Base-by-base conservation (phyloP, 2,329 filamentous ascomycete genomes). In the Capronia epimyces region DNA sequence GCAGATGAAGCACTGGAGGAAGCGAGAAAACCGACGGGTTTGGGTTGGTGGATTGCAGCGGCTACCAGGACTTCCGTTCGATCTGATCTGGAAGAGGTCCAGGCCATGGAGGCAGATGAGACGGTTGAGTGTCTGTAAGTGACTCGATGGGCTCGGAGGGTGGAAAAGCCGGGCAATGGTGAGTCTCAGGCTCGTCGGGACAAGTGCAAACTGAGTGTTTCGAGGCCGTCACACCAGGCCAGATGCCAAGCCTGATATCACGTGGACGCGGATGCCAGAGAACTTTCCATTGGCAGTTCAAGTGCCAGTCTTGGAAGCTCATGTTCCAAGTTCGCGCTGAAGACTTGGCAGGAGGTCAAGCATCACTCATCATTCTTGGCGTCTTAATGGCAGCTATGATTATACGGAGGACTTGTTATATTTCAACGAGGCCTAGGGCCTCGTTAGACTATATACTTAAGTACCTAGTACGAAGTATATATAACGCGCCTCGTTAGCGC, bases 151-250 rank as follows among this genome's bases (percentile, higher is more conserved):
- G 18, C 8, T 22, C 55, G 55, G 55, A 57, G 52, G 29, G 24
- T 41, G 27, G 31, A 45, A 5, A 16, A 52, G 40, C 55, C 55
- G 55, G 27, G 41, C 41, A 29, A 55, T 57, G 55, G 55, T 57
- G 55, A 55, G 36, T 49, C 53, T 43, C 37, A 43, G 44, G 2
- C 16, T 18, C 29, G 18, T 48, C 10, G n/a, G 12, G 8, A 5
- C 3, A 41, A 41, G 32, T 41, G 45, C 10, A n/a, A n/a, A n/a
- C n/a, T 3, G 45, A 34, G 27, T 42, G 51, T 52, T 54, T 54
- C 49, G 52, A 25, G 22, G 22, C 39, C 12, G 13, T 12, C 8
- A 48, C 44, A n/a, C 40, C 25, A 45, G 22, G 48, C 37, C 49
- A 41, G 40, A 25, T 52, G 48, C 55, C 50, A 54, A 54, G 51